Conservation (phyloP, 2,329 filamentous ascomycete species). For the Penicillium concentricum region DNA sequence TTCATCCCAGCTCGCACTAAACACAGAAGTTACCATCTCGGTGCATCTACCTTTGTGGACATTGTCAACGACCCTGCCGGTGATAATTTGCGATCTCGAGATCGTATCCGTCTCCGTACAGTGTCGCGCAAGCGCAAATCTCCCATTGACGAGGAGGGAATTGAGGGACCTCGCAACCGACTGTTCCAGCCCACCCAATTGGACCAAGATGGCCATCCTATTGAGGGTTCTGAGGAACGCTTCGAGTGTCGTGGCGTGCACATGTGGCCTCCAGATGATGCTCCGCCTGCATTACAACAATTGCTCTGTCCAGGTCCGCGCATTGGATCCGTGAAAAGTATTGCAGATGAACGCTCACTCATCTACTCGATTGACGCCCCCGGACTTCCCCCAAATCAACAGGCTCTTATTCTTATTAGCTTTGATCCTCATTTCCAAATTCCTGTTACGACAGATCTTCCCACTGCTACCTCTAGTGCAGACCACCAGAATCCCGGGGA, state of each 20-base stretch:
- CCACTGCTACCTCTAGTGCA: neutral
- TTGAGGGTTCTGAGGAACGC: constrained; percentile 39
- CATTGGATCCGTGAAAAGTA: constrained; percentile 34
- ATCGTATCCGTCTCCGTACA: constrained; percentile 43
- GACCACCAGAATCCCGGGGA: neutral
- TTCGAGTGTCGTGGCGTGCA: constrained; percentile 40
- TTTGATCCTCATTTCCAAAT: constrained; percentile 41
- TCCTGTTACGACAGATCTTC: constrained; percentile 13
- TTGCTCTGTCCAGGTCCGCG: constrained; percentile 41
- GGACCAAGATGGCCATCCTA: constrained; percentile 23
- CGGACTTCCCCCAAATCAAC: constrained; percentile 20
- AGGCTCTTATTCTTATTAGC: constrained; percentile 40
- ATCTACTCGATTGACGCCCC: constrained; percentile 39
- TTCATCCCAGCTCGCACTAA: constrained; percentile 48
- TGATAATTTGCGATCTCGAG: constrained; percentile 29
- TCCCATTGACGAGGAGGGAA: constrained; percentile 36
- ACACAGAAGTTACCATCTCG: constrained; percentile 43
- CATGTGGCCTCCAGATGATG: constrained; percentile 44
- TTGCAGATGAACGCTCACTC: constrained; percentile 42
- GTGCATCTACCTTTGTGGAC: constrained; percentile 43
- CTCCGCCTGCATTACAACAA: constrained; percentile 37
- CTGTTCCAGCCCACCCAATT: constrained; percentile 32
- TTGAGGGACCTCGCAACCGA: constrained; percentile 23
- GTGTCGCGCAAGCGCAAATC: constrained; percentile 44
- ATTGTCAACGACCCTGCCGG: constrained; percentile 42